A percentile compares a stretch with the other conserved stretches of the same genome.
Conservation (phyloP, 2,329 filamentous ascomycete species). For the Neonectria ditissima region DNA sequence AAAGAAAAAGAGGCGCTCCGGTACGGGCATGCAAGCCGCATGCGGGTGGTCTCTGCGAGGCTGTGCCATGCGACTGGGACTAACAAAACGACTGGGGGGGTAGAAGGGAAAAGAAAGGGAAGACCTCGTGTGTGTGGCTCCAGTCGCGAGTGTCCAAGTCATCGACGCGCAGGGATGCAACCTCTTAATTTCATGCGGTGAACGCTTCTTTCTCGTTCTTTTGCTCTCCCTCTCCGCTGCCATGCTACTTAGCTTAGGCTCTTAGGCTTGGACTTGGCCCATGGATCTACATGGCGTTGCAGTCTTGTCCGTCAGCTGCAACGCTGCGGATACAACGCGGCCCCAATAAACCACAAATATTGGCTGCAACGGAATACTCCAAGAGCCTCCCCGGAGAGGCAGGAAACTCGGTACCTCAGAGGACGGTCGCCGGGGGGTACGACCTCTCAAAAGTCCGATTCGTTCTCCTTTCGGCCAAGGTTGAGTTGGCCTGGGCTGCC, state of each 20-base stretch:
- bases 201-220: neutral
- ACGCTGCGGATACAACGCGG: neutral
- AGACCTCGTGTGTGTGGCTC: conserved; percentile 22
- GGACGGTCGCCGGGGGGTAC: conserved; percentile 12
- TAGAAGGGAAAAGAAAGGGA: neutral
- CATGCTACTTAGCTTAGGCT: too few relatives aligned
- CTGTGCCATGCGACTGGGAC: conserved; percentile 16
- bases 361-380: conserved; percentile 5
- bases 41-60: conserved; percentile 5
- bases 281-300: neutral
- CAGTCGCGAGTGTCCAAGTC: conserved; percentile 36
- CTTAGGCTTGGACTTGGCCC: neutral
- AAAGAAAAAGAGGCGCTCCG: neutral
- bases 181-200: conserved; percentile 25
- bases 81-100: neutral
- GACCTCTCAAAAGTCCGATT: conserved; percentile 11
- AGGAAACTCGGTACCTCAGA: neutral
- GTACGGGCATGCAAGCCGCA: neutral
- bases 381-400: neutral
- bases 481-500: conserved; percentile 13
- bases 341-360: neutral
- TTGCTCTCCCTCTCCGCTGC: neutral
- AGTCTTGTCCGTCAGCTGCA: neutral
- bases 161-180: conserved; percentile 19
- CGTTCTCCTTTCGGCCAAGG: conserved; percentile 13